phyloP scores from a whole-genome alignment of 495 filamentous ascomycete species.

The Aspergillus leporis region DNA sequence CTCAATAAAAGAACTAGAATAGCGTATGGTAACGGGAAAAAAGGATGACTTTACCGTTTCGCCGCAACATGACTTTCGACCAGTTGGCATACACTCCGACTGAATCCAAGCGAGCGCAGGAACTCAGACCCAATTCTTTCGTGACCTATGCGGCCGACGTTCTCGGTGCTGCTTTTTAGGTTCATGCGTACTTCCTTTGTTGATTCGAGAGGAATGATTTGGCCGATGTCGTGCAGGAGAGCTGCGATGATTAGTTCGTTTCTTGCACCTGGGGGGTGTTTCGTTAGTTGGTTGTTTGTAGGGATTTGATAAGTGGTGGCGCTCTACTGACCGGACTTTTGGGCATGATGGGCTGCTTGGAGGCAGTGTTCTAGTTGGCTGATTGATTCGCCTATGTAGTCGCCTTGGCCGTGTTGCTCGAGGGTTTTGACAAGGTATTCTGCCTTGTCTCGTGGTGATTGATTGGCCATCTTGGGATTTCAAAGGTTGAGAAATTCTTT shows the following conservation, averaged over 20 bases:
- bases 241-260: conserved; percentile 43
- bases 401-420: conserved; percentile 34
- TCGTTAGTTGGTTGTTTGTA: conserved; percentile 6
- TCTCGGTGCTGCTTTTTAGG: conserved; percentile 23
- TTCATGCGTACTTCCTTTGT: conserved; percentile 34
- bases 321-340: conserved; percentile 21
- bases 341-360: conserved; percentile 42
- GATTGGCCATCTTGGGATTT: conserved; percentile 9
- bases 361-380: conserved; percentile 49
- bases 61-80: conserved; percentile 48
- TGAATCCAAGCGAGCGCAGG: conserved; percentile 39
- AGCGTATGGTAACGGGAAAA: background rate
- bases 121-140: conserved; percentile 44
- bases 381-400: conserved; percentile 46
- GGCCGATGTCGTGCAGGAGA: conserved; percentile 48
- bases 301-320: background rate
- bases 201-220: conserved; percentile 36
- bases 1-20: background rate
- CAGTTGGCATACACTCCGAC: conserved; percentile 35
- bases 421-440: conserved; percentile 25
- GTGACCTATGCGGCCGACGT: conserved; percentile 45
- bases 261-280: conserved; percentile 19
- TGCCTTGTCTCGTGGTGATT: conserved; percentile 19
- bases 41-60: conserved; percentile 34
- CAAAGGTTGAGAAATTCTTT: background rate